Base-by-base conservation (phyloP, 2,329 filamentous ascomycete species). In the Ramichloridium luteum region DNA sequence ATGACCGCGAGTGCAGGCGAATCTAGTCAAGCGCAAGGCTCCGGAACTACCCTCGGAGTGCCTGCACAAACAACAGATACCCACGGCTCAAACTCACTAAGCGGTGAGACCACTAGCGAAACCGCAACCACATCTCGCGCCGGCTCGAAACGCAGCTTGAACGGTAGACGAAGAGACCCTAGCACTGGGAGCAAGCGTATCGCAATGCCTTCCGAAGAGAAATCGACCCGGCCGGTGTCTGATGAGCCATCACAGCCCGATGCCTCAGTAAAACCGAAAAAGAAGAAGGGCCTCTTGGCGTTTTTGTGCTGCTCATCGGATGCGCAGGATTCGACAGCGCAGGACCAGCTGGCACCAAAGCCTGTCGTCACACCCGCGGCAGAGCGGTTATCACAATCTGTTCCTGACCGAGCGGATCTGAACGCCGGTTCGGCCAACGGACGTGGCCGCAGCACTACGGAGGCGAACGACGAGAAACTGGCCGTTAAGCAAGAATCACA, bases 291-390 rank as follows among this genome's bases (percentile, higher is more conserved):
- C 11, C 44, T 65, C 17, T 45, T 65, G 8, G 52, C 60, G 9
- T 67, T 82, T 33, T 62, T 83, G 36, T 83, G 78, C 59, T 82
- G 78, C 53, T 67, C 64, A 34, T 66, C 73, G 25, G 65, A 70
- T 41, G 65, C 67, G 11, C 68, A 72, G 4, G 57, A 72, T 29
- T 66, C 71, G 28, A 64, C 60, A 35, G 66, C 66, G 31, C 66
- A 69, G 36, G 62, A 72, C 36, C 65, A 71, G 23, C 60, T 55
- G 15, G 58, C 62, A 39, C 58, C 60, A 25, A 65, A 63, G 45
- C 57, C 58, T 30, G 48, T 55, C 13, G 51, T 48, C 31, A 56
- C 53, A 32, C 39, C 55, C 13, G 56, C 56, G 26, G 20, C 20
- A 23, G 20, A 23, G 20, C 8, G 20, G 20, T n/a, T n/a, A n/a